phyloP scores from a whole-genome alignment of 192 early-diverging fungal species.

The Powellomyces hirtus region DNA sequence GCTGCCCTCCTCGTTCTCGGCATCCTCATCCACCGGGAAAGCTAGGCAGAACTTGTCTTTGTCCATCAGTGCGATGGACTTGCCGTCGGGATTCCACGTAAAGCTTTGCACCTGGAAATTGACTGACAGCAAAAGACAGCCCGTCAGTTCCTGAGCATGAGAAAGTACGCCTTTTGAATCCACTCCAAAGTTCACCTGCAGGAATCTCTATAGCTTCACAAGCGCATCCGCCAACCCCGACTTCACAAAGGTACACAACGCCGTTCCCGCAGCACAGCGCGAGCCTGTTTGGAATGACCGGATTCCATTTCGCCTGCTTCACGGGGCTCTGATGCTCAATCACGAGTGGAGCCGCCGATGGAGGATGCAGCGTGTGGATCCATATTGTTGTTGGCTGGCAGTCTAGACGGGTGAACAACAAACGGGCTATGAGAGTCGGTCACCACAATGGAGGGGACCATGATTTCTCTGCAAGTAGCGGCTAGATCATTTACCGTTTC shows the following conservation, averaged over 20 bases:
- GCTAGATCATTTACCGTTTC: constrained; percentile 60
- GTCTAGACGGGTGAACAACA: no score
- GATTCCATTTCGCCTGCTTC: constrained; percentile 65
- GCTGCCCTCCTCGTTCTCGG: no score
- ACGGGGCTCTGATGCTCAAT: constrained; percentile 63
- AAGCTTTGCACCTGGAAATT: constrained; percentile 61
- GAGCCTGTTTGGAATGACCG: constrained; percentile 47
- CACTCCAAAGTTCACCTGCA: constrained; percentile 29
- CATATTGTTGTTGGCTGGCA: background rate
- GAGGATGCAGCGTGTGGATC: background rate
- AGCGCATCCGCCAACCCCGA: constrained; percentile 16
- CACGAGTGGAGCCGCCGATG: constrained; percentile 28
- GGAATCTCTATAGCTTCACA: constrained; percentile 53
- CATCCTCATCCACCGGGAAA: constrained; percentile 42
- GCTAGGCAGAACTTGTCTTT: constrained; percentile 72
- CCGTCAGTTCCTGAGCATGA: background rate
- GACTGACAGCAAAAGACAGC: constrained; percentile 33
- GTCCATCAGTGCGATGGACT: constrained; percentile 65
- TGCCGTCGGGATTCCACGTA: constrained; percentile 72
- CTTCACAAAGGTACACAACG: constrained; percentile 65
- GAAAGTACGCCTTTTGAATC: background rate
- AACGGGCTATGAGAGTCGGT: no score
- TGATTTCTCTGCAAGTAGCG: background rate
- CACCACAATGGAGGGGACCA: no score
- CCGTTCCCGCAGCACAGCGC: constrained; percentile 61